Evolutionary conservation across 371 early-diverging fungal genomes (phyloP).

Genomic region (Haplosporangium sp.): DNA sequence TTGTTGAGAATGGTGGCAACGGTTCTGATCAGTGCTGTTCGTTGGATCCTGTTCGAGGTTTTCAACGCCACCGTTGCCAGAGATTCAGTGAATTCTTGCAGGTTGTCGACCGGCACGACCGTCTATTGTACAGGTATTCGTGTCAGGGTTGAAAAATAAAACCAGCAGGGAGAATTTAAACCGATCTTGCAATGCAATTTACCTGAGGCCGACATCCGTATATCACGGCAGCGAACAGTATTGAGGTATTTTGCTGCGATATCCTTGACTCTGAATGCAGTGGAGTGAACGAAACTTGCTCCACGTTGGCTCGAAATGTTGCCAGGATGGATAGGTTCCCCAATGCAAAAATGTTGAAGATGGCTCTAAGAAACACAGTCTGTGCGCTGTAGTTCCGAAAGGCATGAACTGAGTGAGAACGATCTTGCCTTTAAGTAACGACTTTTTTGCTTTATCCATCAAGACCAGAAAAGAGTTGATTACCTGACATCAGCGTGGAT

Average conservation of each 20-base stretch:
- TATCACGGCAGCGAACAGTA: not conserved
- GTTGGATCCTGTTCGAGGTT: not conserved
- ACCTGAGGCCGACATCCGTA: conserved; percentile 2
- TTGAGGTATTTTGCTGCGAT: not conserved
- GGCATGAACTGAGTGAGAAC: not conserved
- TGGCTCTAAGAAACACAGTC: not conserved
- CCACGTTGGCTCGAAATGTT: not conserved
- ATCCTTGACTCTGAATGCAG: not conserved
- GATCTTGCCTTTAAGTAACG: not conserved
- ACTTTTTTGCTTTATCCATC: not conserved
- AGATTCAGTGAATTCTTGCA: conserved; percentile 1
- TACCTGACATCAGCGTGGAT: not conserved
- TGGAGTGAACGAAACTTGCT: not conserved
- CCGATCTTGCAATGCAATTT: not conserved
- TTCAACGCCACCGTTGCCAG: not conserved
- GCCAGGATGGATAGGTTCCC: not conserved
- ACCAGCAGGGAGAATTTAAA: not conserved
- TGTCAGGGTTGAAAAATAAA: not conserved
- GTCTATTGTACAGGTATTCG: not conserved
- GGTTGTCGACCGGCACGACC: not conserved
- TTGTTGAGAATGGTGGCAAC: conserved; percentile 1
- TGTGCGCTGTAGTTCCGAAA: not conserved
- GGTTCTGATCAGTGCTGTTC: not conserved
- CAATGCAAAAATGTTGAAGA: not conserved
- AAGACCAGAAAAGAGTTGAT: not conserved